phyloP scores from a whole-genome alignment of 1,139 yeast species.

The Suhomyces taliae region DNA sequence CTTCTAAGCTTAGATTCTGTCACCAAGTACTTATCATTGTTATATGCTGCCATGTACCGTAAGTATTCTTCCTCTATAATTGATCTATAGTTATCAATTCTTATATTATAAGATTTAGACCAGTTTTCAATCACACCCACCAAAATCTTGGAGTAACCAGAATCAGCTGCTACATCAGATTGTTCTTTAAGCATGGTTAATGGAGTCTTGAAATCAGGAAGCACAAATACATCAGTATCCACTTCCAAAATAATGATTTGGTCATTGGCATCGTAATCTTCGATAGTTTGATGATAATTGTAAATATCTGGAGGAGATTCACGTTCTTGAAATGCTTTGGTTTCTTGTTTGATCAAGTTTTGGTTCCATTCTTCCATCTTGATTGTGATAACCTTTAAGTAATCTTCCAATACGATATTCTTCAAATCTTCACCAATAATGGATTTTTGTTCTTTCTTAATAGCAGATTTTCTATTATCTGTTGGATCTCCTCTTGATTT shows the following conservation, averaged over 20 bases:
- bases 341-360: slow-evolving; percentile 65
- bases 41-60: slow-evolving; percentile 44
- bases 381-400: slow-evolving; percentile 61
- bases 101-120: slow-evolving; percentile 55
- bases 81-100: slow-evolving; percentile 62
- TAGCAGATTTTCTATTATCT: slow-evolving; percentile 36
- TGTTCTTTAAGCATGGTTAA: slow-evolving; percentile 86
- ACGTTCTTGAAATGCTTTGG: slow-evolving; percentile 59
- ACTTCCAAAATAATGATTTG: slow-evolving; percentile 62
- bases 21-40: slow-evolving; percentile 39
- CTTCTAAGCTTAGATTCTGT: slow-evolving; percentile 45
- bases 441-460: slow-evolving; percentile 44
- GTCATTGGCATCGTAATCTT: slow-evolving; percentile 48
- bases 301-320: slow-evolving; percentile 67
- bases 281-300: slow-evolving; percentile 40
- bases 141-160: slow-evolving; percentile 78
- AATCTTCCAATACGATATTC: slow-evolving; percentile 64
- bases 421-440: slow-evolving; percentile 72
- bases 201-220: slow-evolving; percentile 49
- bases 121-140: slow-evolving; percentile 83
- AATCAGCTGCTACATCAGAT: slow-evolving; percentile 87
- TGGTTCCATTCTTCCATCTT: slow-evolving; percentile 84
- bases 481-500: slow-evolving; percentile 2
- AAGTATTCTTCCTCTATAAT: slow-evolving; percentile 59
- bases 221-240: slow-evolving; percentile 69